These are phyloP conservation scores for Clonostachys rosea DNA, from an alignment of 2,329 filamentous ascomycete species.

Conservation along the genomic window DNA sequence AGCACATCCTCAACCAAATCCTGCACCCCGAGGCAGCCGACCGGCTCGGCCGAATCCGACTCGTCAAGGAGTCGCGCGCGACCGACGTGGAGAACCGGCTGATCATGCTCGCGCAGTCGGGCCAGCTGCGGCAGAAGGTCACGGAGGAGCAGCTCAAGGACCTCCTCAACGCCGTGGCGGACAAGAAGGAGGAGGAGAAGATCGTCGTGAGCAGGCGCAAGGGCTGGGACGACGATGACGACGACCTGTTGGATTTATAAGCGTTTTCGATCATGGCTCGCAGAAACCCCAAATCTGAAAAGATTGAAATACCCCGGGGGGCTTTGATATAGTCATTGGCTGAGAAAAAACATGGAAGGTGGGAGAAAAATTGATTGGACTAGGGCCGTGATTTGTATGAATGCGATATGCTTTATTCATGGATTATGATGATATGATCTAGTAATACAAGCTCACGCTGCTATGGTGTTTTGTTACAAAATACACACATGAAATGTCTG, in stretches of 20 bases:
- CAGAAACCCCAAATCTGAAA: too few species aligned
- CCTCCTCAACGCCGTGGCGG: slow-evolving; percentile 77
- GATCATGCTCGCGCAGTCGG: slow-evolving; percentile 83
- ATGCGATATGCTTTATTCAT: too few species aligned
- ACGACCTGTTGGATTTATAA: slow-evolving; percentile 64
- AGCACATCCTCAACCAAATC: slow-evolving; percentile 82
- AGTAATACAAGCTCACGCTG: too few species aligned
- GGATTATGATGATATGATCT: too few species aligned
- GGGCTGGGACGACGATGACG: slow-evolving; percentile 81
- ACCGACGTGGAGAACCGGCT: slow-evolving; percentile 88
- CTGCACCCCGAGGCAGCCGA: slow-evolving; percentile 91
- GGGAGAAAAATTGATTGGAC: too few species aligned
- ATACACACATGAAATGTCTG: too few species aligned
- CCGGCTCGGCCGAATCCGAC: slow-evolving; percentile 85
- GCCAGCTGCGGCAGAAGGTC: slow-evolving; percentile 83
- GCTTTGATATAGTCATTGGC: too few species aligned
- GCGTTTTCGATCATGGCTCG: not conserved
- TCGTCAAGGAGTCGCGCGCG: slow-evolving; percentile 91
- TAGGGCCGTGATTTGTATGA: too few species aligned
- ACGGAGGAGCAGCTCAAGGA: slow-evolving; percentile 93
- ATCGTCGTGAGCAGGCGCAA: slow-evolving; percentile 84
- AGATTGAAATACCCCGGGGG: too few species aligned
- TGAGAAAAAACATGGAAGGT: too few species aligned
- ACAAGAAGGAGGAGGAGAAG: slow-evolving; percentile 74
- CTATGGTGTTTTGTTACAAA: too few species aligned